Evolutionary conservation across 2,329 filamentous ascomycete species (phyloP), one percentile per base, ranked within the genome.

Genomic region (Davidsoniella eucalypti): DNA sequence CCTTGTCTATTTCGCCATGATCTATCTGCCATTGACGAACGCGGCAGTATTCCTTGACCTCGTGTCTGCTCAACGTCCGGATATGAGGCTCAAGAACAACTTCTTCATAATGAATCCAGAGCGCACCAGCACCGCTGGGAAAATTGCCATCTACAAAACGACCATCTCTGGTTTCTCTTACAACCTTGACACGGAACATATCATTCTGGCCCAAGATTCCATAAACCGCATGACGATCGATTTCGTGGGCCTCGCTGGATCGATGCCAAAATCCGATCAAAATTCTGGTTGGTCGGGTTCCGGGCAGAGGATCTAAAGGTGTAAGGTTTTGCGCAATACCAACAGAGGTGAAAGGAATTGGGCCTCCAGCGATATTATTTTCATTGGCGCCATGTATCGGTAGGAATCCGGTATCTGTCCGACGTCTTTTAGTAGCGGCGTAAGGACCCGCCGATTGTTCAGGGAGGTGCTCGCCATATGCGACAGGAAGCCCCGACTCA

Each of bases 91-190:
- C 70, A 21, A 80, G 72, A 33, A 70, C 68, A 9, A 79, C 73
- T 46, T 81, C 75, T 12, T 81, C 75, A 54, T 76, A 80, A 5
- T 70, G 63, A 37, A 81, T 75, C 77, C 77, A 81, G 1, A 80
- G 59, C 1, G 72, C 75, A 10, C 77, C 77, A 1, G 76, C 72
- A 1, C 76, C 76, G 2, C 61, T 61, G 0, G 78, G 78, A 50
- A 78, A 80, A 59, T 80, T 80, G 36, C 74, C 76, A 29, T 73
- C 66, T 1, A 77, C 64, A 26, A 68, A 69, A 0, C 73, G 70
- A 2, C 77, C 77, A 56, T 80, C 76, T 2, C 76, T 70, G 0
- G 76, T 80, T 56, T 78, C 69, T 5, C 73, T 67, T 1, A 76
- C 69, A 0, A 81, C 66, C 59, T 80, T 80, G 49, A 80, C 75